Evolutionary conservation across 176 grass and related monocot genomes (phyloP).

Genomic region (Raddia distichophylla): DNA sequence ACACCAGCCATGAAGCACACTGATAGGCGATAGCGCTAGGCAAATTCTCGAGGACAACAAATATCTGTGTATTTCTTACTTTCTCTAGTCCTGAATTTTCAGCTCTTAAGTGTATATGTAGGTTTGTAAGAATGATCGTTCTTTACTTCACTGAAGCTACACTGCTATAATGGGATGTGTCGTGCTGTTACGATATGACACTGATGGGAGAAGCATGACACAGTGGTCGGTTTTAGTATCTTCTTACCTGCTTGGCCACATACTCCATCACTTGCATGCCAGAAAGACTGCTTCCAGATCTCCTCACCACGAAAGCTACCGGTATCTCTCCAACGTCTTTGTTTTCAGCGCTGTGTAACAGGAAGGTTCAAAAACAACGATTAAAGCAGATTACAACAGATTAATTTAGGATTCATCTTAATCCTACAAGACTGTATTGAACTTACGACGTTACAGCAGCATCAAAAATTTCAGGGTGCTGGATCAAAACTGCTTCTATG

Average conservation of each 20-base stretch:
- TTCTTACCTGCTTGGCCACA: conserved; percentile 81
- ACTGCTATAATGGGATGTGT: neutral
- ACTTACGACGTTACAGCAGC: conserved; percentile 85
- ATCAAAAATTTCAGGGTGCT: conserved; percentile 77
- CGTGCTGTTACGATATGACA: neutral
- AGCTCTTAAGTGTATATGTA: neutral
- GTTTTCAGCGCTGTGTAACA: conserved; percentile 57
- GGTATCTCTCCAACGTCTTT: conserved; percentile 91
- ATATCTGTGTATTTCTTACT: conserved; percentile 2
- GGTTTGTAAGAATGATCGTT: conserved; percentile 6
- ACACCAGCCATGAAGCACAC: conserved; percentile 14
- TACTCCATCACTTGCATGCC: conserved; percentile 72
- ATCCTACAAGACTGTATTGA: conserved; percentile 4
- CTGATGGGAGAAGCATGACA: conserved; percentile 12
- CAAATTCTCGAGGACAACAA: neutral
- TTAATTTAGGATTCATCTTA: neutral
- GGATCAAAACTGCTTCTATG: conserved; percentile 69
- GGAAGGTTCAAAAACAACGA: conserved; percentile 13
- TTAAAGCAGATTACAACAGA: neutral
- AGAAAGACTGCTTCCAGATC: conserved; percentile 65
- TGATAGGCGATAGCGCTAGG: neutral
- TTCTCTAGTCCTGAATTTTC: neutral
- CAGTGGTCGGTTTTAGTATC: neutral
- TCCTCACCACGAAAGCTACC: conserved; percentile 82
- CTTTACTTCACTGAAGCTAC: neutral